These are phyloP conservation scores for Diaporthe sp. DNA, from an alignment of 2,329 filamentous ascomycete species.

Conservation along the genomic window DNA sequence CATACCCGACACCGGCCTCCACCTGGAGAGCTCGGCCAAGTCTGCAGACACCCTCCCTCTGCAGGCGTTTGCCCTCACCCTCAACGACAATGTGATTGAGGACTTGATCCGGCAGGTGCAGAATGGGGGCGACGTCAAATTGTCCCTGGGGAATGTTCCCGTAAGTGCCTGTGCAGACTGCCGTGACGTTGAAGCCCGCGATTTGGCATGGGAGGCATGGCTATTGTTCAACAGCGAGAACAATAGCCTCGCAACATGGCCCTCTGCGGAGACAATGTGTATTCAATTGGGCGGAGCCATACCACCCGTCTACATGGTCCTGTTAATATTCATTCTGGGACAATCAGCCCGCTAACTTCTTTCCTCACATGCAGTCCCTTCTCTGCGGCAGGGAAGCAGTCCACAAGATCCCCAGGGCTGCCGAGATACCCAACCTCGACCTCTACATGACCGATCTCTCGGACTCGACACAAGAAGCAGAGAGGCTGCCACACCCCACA, in stretches of 20 bases:
- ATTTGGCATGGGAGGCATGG: background rate
- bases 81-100: slow-evolving; percentile 71
- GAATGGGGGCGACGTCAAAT: slow-evolving; percentile 68
- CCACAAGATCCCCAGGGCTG: slow-evolving; percentile 51
- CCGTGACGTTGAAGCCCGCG: background rate
- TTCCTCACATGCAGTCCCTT: slow-evolving; percentile 59
- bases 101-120: slow-evolving; percentile 73
- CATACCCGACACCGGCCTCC: slow-evolving; percentile 70
- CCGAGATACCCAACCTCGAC: slow-evolving; percentile 66
- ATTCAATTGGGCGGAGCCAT: background rate
- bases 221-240: slow-evolving; percentile 39
- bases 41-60: slow-evolving; percentile 60
- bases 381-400: slow-evolving; percentile 61
- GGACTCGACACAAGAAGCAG: slow-evolving; percentile 60
- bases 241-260: slow-evolving; percentile 36
- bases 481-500: slow-evolving; percentile 63
- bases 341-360: slow-evolving; percentile 17
- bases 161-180: slow-evolving; percentile 62
- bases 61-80: slow-evolving; percentile 71
- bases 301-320: background rate
- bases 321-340: background rate
- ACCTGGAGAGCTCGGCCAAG: slow-evolving; percentile 67
- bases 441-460: slow-evolving; percentile 69
- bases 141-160: slow-evolving; percentile 70
- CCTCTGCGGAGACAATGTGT: background rate